Base-by-base conservation (phyloP, 2,329 filamentous ascomycete genomes). In the Beauveria sp. region DNA sequence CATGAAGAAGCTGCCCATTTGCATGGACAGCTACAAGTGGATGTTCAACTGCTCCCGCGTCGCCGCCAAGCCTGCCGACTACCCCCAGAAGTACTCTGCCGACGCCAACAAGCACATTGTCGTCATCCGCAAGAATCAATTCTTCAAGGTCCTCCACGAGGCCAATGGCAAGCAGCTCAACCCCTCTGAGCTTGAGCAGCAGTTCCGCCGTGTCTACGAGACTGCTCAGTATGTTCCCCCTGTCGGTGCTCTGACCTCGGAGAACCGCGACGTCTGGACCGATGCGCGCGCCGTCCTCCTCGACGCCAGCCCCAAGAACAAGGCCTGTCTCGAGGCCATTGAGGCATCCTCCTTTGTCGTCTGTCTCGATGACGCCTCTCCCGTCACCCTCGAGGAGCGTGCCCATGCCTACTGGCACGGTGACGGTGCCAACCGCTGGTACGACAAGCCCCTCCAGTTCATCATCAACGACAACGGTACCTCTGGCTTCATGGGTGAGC, bases 381-480 rank as follows among this genome's bases (percentile, higher is more conserved):
- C 95, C 2, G 87, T 98, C 28, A 99, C 95, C 1, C 85, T 97
- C 18, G 93, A 97, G 79, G 95, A 98, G 82, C 92, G 96, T 64
- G 90, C 93, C 1, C 91, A 89, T 76, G 89, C 92, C 75, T 99
- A 97, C 84, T 99, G 95, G 96, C 93, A 98, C 77, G 95, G 95
- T 60, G 93, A 99, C 71, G 95, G 95, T 62, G 81, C 85, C 68
- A 99, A 99, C 81, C 87, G 95, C 67, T 99, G 93, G 93, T 98
- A 88, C 72, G 95, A 99, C 83, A 99, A 99, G 83, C 95, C 95
- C 6, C 80, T 96, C 60, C 93, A 99, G 77, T 98, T 99, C 79
- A 96, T 99, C 73, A 75, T 99, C 79, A 97, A 96, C 76, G 93
- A 99, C 74, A 99, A 99, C 74, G 95, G 95, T 68, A 96, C 95